phyloP scores from a whole-genome alignment of 352 stramenopile species.

The Globisporangium heterothallicum region DNA sequence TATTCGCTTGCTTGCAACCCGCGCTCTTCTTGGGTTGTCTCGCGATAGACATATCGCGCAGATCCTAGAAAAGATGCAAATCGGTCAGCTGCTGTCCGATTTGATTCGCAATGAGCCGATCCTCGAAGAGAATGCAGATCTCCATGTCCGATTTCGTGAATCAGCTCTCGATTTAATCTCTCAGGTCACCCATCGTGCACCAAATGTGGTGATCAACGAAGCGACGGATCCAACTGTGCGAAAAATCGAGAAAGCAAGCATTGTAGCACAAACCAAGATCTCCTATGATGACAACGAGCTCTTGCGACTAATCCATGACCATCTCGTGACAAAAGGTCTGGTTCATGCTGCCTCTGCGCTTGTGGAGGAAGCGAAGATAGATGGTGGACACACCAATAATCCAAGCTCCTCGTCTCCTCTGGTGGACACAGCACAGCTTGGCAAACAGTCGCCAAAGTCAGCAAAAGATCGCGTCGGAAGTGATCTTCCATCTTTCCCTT shows the following conservation, averaged over 20 bases:
- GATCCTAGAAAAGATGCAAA: conserved; percentile 89
- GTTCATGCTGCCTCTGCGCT: conserved; percentile 44
- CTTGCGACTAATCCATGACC: conserved; percentile 75
- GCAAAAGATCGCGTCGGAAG: conserved; percentile 2
- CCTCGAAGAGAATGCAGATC: conserved; percentile 79
- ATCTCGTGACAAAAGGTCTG: conserved; percentile 77
- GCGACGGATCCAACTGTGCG: conserved; percentile 80
- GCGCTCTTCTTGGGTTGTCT: conserved; percentile 76
- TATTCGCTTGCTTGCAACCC: conserved; percentile 77
- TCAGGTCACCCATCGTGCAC: conserved; percentile 75
- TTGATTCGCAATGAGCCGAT: conserved; percentile 83
- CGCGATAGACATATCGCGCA: conserved; percentile 85
- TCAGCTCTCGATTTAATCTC: conserved; percentile 86
- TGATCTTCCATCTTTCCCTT: conserved; percentile 3
- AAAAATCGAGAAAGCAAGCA: conserved; percentile 87
- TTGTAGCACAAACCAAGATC: conserved; percentile 85
- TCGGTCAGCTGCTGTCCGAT: conserved; percentile 80
- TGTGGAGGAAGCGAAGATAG: conserved; percentile 40
- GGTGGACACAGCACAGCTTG: conserved; percentile 10
- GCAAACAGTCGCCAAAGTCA: conserved; percentile 12
- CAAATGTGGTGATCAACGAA: conserved; percentile 83
- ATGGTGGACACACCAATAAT: conserved; percentile 10
- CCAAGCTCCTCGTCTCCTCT: conserved; percentile 9
- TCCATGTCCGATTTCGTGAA: conserved; percentile 84
- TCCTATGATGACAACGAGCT: conserved; percentile 82